Evolutionary conservation across 176 grass and related monocot genomes (phyloP).

Genomic region (Lolium multiflorum): DNA sequence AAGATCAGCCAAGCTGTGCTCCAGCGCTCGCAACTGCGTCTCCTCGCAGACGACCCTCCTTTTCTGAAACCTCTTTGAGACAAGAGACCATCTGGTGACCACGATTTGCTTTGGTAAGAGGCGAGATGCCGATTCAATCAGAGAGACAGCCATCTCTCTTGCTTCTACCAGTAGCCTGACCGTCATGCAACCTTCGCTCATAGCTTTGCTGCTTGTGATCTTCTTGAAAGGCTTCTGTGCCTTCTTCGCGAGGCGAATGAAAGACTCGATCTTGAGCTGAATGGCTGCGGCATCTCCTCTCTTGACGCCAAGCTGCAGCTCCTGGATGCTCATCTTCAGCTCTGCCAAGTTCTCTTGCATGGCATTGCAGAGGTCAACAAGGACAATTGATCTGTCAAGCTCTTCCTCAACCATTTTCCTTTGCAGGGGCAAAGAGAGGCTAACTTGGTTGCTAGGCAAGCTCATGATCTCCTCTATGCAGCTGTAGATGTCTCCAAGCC

Average conservation of each 20-base stretch:
- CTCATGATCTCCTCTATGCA: constrained; percentile 43
- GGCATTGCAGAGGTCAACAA: constrained; percentile 50
- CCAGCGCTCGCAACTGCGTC: constrained; percentile 48
- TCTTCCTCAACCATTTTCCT: constrained; percentile 49
- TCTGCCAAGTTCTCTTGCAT: constrained; percentile 43
- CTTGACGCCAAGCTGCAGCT: constrained; percentile 42
- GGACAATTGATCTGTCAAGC: constrained; percentile 46
- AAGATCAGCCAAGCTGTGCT: constrained; percentile 27
- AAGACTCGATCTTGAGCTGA: constrained; percentile 37
- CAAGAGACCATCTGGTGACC: constrained; percentile 33
- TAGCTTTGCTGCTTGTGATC: constrained; percentile 10
- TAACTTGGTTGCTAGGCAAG: constrained; percentile 52
- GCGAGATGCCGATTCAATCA: constrained; percentile 24
- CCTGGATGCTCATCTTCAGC: constrained; percentile 37
- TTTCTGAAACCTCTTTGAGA: constrained; percentile 54
- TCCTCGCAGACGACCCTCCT: constrained; percentile 39
- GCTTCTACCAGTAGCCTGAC: constrained; percentile 43
- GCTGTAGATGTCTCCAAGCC: constrained; percentile 36
- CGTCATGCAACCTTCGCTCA: neutral
- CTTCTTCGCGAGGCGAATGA: constrained; percentile 31
- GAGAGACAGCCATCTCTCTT: constrained; percentile 23
- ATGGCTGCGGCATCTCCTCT: constrained; percentile 25
- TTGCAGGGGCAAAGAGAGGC: constrained; percentile 30
- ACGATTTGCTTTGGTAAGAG: constrained; percentile 36
- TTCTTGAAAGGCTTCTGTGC: constrained; percentile 50